phyloP scores from a whole-genome alignment of 2,329 filamentous ascomycete species.

The Rasamsonia emersonii region DNA sequence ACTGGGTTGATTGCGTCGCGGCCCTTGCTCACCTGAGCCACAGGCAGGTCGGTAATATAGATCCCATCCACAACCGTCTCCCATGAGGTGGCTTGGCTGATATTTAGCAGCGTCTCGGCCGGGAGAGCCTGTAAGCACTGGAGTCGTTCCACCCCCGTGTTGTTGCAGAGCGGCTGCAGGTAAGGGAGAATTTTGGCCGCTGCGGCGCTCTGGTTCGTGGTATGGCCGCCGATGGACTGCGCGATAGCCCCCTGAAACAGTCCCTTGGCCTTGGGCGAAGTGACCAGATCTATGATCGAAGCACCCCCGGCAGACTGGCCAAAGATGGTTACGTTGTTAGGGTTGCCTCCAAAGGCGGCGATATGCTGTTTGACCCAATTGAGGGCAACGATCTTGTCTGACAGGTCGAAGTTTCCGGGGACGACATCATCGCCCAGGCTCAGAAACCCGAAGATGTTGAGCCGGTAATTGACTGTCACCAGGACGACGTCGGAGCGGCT shows the following conservation, averaged over 20 bases:
- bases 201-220: conserved; percentile 2
- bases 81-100: conserved; percentile 5
- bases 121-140: conserved; percentile 5
- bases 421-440: conserved; percentile 32
- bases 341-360: conserved; percentile 47
- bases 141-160: conserved; percentile 2
- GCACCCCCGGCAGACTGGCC: conserved; percentile 44
- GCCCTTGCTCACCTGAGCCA: conserved; percentile 3
- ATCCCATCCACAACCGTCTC: conserved; percentile 5
- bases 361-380: conserved; percentile 50
- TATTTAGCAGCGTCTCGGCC: conserved; percentile 6
- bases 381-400: conserved; percentile 48
- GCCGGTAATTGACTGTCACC: conserved; percentile 41
- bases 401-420: conserved; percentile 43
- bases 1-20: conserved; percentile 5
- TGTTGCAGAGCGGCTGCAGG: conserved; percentile 3
- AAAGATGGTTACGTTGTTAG: conserved; percentile 41
- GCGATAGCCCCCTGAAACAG: conserved; percentile 5
- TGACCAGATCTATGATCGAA: conserved; percentile 6
- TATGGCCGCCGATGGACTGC: conserved; percentile 6
- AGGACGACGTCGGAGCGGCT: conserved; percentile 38
- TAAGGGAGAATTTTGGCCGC: conserved; percentile 4
- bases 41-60: conserved; percentile 6
- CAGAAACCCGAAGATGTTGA: conserved; percentile 33
- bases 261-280: conserved; percentile 7